Base-by-base conservation (phyloP, 164 flowering plant genomes). In the Paratinospora sagittata region DNA sequence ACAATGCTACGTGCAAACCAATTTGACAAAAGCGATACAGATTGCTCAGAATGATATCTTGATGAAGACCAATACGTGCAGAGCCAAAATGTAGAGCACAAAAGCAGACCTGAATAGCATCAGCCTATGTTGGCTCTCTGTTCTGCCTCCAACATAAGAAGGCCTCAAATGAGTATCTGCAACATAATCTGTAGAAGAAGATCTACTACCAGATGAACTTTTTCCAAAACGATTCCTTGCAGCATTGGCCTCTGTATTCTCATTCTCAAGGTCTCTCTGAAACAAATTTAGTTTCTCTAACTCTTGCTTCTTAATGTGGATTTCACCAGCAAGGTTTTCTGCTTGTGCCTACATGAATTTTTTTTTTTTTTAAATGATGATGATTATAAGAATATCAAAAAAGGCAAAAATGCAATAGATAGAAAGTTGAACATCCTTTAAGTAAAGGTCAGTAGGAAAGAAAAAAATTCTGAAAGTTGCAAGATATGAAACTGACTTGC, bases 21-120 rank as follows among this genome's bases (percentile, higher is more conserved):
- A 33, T 27, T 34, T 14, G 12, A 30, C 27, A 71, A n/a, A 52
- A 17, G 16, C 11, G 27, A 2, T 27, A 27, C 1, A 27, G 60
- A n/a, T 6, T 27, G 62, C 23, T 77, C 74, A 92, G 76, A 89
- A 90, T 62, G 97, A 91, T 57, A 93, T 82, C 83, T 85, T 91
- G 75, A 93, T 88, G 83, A 91, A 93, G 69, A 93, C 98, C 80
- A 89, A 65, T 68, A 93, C 74, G 67, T 93, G 95, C 68, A 93
- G 79, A 69, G 77, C 83, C 70, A 90, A 84, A 77, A 93, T 89
- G 80, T 93, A 90, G 65, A 90, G 85, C 74, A 88, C 95, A 75
- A 91, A 91, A 17, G 88, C 81, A 33, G 93, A 93, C 77, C 95
- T 86, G 71, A 89, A 80, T 39, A 90, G 80, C 88, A 86, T 85